Conservation (phyloP, 352 stramenopile genomes). For the Plasmopara viticola region DNA sequence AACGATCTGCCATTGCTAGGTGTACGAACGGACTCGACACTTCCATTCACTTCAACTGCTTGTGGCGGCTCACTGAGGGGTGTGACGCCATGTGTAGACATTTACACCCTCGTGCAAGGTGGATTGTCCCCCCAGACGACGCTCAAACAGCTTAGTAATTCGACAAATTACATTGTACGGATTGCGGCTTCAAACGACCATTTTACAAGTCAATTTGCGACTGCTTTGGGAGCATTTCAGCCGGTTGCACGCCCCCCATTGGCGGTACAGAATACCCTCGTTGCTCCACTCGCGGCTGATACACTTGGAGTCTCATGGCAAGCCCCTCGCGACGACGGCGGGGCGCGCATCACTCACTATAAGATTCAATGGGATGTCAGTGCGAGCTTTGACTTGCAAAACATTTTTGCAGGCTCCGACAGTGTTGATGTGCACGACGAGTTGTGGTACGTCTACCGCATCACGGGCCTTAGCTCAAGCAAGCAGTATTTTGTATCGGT, state of each 20-base stretch:
- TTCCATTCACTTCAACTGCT: slow-evolving; percentile 31
- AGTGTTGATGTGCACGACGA: slow-evolving; percentile 6
- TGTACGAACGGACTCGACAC: slow-evolving; percentile 27
- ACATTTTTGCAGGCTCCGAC: slow-evolving; percentile 45
- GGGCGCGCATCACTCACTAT: slow-evolving; percentile 83
- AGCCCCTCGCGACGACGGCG: slow-evolving; percentile 56
- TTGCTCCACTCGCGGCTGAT: slow-evolving; percentile 31
- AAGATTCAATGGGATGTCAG: slow-evolving; percentile 91
- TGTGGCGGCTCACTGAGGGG: slow-evolving; percentile 59
- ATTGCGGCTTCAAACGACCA: slow-evolving; percentile 29
- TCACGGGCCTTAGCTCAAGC: slow-evolving; percentile 38
- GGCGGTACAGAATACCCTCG: slow-evolving; percentile 23
- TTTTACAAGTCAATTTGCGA: slow-evolving; percentile 28
- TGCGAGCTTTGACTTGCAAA: slow-evolving; percentile 72
- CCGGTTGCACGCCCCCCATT: slow-evolving; percentile 25
- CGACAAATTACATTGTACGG: slow-evolving; percentile 41
- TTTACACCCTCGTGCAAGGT: slow-evolving; percentile 27
- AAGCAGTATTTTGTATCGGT: slow-evolving; percentile 76
- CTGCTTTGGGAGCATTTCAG: slow-evolving; percentile 16
- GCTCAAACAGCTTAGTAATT: slow-evolving; percentile 18
- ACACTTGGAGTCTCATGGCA: slow-evolving; percentile 71
- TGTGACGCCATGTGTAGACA: slow-evolving; percentile 44
- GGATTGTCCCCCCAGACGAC: slow-evolving; percentile 24
- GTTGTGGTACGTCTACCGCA: slow-evolving; percentile 20
- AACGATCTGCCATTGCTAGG: slow-evolving; percentile 42